Conservation (phyloP, 169 alveolate species). For the Plasmodium yoelii region DNA sequence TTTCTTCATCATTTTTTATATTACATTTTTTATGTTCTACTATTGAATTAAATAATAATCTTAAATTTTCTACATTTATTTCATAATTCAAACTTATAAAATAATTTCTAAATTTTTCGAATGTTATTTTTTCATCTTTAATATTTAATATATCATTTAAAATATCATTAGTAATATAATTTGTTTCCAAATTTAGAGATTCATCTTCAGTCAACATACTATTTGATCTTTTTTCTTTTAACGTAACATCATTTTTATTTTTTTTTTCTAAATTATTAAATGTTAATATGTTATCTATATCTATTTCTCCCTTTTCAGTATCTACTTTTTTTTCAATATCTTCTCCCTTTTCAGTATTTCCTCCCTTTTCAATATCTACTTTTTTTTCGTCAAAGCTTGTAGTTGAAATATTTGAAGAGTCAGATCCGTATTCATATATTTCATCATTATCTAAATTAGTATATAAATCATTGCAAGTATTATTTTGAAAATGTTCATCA, state of each 20-base stretch:
- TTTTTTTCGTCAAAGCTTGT: not conserved
- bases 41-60: slow-evolving; percentile 24
- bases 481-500: not conserved
- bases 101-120: slow-evolving; percentile 30
- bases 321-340: not conserved
- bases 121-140: slow-evolving; percentile 49
- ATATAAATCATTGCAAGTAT: not conserved
- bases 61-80: slow-evolving; percentile 7
- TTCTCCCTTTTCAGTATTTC: not conserved
- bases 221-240: slow-evolving; percentile 5
- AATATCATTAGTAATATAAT: slow-evolving; percentile 61
- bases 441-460: not conserved
- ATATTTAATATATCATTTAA: slow-evolving; percentile 30
- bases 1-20: not conserved
- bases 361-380: not conserved
- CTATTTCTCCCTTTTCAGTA: not conserved
- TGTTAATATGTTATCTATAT: not conserved
- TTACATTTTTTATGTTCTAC: not conserved
- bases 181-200: slow-evolving; percentile 24
- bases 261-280: not conserved
- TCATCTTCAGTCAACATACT: slow-evolving; percentile 5
- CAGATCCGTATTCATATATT: too few relatives aligned
- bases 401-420: not conserved
- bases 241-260: not conserved
- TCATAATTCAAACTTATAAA: slow-evolving; percentile 44